Base-by-base conservation (phyloP, 2,329 filamentous ascomycete genomes). In the Xylariaceae sp. region DNA sequence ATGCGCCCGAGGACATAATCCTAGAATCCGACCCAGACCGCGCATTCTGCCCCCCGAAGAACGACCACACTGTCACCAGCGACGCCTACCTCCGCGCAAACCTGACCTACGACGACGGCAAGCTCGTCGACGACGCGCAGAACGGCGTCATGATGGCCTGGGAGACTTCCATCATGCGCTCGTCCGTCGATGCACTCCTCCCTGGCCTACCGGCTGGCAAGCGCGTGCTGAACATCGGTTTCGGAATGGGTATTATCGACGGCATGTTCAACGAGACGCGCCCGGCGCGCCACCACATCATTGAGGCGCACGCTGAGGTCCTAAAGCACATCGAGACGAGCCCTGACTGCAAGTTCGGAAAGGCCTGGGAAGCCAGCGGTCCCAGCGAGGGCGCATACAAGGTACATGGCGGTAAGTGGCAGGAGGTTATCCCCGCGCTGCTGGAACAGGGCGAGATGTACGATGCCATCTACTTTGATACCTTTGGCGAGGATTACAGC, bases 71-170 rank as follows among this genome's bases (percentile, higher is more conserved):
- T 35, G 83, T 88, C 61, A 86, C 83, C 53, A 88, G 82, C 67
- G 80, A 83, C 51, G 81, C 84, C 47, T 92, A 92, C 70, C 82
- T 93, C 51, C 80, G 82, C 52, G 88, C 87, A 0, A 77, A 80
- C 30, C 78, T 91, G 18, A 86, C 82, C 11, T 88, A 89, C 73
- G 79, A 81, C 53, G 77, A 82, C 59, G 81, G 81, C 64, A 87
- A 87, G 61, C 82, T 94, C 2, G 80, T 94, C 5, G 90, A 94
- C 70, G 80, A 84, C 2, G 83, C 86, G 64, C 81, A 85, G 62
- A 96, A 96, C 72, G 90, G 89, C 55, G 89, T 96, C 51, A 96
- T 96, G 91, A 96, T 96, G 91, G 82, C 87, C 45, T 96, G 91
- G 91, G 91, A 96, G 74, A 88, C 87, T 1, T 84, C 87, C 64